These are phyloP conservation scores for Claviceps maximensis DNA, from an alignment of 2,329 filamentous ascomycete species.

Conservation along the genomic window DNA sequence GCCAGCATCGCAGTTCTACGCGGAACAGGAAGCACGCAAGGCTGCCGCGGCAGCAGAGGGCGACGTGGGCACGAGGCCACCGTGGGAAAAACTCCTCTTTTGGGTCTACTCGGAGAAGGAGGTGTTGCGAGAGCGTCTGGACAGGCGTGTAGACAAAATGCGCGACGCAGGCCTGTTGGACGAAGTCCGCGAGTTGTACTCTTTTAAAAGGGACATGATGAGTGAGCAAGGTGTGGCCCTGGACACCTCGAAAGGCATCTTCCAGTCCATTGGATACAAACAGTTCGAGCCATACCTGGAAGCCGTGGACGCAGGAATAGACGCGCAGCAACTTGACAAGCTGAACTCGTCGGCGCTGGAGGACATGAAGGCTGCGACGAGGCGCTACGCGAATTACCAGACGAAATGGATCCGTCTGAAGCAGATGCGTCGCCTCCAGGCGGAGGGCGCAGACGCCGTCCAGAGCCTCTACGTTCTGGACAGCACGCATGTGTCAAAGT, in stretches of 20 bases:
- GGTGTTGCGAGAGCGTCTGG: conserved; percentile 54
- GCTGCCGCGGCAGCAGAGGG: conserved; percentile 14
- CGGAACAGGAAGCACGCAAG: conserved; percentile 49
- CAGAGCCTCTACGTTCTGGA: conserved; percentile 66
- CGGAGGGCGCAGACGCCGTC: conserved; percentile 35
- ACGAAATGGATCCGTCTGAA: conserved; percentile 78
- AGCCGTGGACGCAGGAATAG: conserved; percentile 23
- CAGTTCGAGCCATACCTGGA: conserved; percentile 66
- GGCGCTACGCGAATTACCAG: conserved; percentile 79
- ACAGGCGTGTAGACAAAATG: conserved; percentile 76
- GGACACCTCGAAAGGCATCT: conserved; percentile 74
- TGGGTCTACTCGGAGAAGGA: conserved; percentile 74
- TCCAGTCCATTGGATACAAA: conserved; percentile 94
- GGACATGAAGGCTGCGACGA: conserved; percentile 67
- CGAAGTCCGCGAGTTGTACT: conserved; percentile 34
- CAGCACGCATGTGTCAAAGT: conserved; percentile 54
- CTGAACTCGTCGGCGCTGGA: conserved; percentile 52
- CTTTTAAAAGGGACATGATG: conserved; percentile 22
- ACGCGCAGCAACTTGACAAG: conserved; percentile 31
- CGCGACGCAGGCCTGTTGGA: conserved; percentile 39
- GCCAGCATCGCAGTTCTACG: conserved; percentile 75
- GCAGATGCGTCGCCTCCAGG: conserved; percentile 54
- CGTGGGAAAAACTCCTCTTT: conserved; percentile 55
- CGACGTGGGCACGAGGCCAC: conserved; percentile 11
- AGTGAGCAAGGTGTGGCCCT: conserved; percentile 35